These are phyloP conservation scores for Waltergamsia citrina DNA, from an alignment of 2,329 filamentous ascomycete genomes.

Conservation along the genomic window DNA sequence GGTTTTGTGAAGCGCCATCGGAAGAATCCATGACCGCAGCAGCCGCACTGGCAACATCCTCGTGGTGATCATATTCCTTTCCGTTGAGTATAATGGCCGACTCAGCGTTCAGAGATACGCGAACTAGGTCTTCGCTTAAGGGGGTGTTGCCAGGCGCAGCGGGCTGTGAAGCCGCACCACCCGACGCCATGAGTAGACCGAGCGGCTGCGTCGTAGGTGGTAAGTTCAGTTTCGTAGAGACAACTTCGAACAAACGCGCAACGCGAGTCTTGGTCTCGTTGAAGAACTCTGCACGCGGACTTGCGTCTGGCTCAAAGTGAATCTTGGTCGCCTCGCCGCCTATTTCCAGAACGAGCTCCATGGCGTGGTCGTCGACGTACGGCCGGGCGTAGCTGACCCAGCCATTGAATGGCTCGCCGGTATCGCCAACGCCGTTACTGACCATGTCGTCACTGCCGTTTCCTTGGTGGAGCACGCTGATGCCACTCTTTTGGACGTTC, in stretches of 20 bases:
- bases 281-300: slow-evolving; percentile 59
- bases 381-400: slow-evolving; percentile 78
- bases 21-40: slow-evolving; percentile 12
- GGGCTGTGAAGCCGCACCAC: slow-evolving; percentile 51
- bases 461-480: slow-evolving; percentile 53
- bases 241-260: slow-evolving; percentile 64
- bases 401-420: slow-evolving; percentile 20
- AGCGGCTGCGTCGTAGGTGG: slow-evolving; percentile 50
- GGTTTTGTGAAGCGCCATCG: slow-evolving; percentile 18
- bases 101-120: slow-evolving; percentile 51
- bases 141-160: slow-evolving; percentile 61
- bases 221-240: slow-evolving; percentile 71
- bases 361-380: slow-evolving; percentile 65
- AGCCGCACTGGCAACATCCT: slow-evolving; percentile 15
- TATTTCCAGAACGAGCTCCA: slow-evolving; percentile 75
- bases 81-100: slow-evolving; percentile 52
- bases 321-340: slow-evolving; percentile 55
- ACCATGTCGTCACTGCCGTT: slow-evolving; percentile 27
- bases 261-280: slow-evolving; percentile 61
- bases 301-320: slow-evolving; percentile 27
- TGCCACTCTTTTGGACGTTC: slow-evolving; percentile 80
- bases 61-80: slow-evolving; percentile 28
- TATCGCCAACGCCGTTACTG: slow-evolving; percentile 6
- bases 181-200: slow-evolving; percentile 57
- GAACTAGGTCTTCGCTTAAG: slow-evolving; percentile 60